These are phyloP conservation scores for Fusarium phyllophilum DNA, from an alignment of 2,329 filamentous ascomycete species.

Conservation along the genomic window DNA sequence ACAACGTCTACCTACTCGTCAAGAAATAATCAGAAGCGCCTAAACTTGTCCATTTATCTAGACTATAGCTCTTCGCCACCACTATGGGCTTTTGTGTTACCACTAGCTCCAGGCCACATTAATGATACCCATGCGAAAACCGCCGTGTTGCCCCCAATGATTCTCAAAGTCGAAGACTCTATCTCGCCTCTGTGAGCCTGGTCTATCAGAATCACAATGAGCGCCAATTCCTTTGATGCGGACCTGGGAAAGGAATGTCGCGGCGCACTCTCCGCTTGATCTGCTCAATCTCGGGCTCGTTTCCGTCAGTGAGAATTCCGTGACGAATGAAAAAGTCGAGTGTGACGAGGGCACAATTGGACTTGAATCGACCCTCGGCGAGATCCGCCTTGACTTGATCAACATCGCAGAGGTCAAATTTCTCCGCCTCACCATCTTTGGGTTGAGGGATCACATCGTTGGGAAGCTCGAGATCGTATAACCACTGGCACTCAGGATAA, in stretches of 20 bases:
- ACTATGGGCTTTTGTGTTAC: conserved; percentile 17
- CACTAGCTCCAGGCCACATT: conserved; percentile 34
- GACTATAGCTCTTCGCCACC: conserved; percentile 14
- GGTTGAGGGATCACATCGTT: conserved; percentile 75
- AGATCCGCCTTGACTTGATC: conserved; percentile 79
- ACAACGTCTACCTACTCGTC: conserved; percentile 91
- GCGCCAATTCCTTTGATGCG: conserved; percentile 57
- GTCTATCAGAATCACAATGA: conserved; percentile 13
- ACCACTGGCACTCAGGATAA: conserved; percentile 91
- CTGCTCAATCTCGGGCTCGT: conserved; percentile 81
- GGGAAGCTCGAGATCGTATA: conserved; percentile 87
- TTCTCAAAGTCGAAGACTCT: conserved; percentile 10
- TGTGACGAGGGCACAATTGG: conserved; percentile 86
- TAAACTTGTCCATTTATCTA: conserved; percentile 19
- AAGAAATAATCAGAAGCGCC: conserved; percentile 74
- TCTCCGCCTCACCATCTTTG: conserved; percentile 88
- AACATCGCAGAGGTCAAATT: conserved; percentile 81
- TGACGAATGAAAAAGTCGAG: conserved; percentile 92
- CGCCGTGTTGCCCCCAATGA: conserved; percentile 18
- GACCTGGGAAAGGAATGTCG: conserved; percentile 80
- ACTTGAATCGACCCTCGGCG: conserved; percentile 82
- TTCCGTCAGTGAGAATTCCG: conserved; percentile 80
- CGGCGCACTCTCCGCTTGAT: conserved; percentile 82
- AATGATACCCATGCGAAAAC: conserved; percentile 43
- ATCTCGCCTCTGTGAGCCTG: not conserved